phyloP scores from a whole-genome alignment of 108 stramenopile genomes.

The Stephanodiscus triporus region DNA sequence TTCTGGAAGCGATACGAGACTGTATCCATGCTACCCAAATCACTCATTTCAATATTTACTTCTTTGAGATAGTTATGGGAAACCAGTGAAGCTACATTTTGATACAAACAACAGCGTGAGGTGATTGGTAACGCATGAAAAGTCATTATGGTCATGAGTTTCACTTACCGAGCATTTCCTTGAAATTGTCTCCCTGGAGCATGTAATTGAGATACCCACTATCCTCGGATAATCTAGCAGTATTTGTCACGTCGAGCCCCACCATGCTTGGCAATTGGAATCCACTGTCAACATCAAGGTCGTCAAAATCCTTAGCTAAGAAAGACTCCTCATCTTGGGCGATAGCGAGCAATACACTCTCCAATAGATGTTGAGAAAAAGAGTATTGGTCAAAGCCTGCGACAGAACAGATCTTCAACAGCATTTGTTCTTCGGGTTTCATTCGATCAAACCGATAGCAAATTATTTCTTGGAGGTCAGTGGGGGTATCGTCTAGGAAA shows the following conservation, averaged over 20 bases:
- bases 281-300: background rate
- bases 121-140: background rate
- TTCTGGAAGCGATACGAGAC: slow-evolving; percentile 30
- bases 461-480: slow-evolving; percentile 27
- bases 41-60: slow-evolving; percentile 34
- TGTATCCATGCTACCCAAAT: slow-evolving; percentile 33
- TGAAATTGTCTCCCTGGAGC: slow-evolving; percentile 35
- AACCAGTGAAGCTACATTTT: slow-evolving; percentile 21
- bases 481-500: slow-evolving; percentile 21
- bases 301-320: background rate
- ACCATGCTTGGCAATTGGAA: slow-evolving; percentile 7
- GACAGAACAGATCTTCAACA: slow-evolving; percentile 27
- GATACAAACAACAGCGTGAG: background rate
- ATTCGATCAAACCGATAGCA: slow-evolving; percentile 25
- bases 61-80: slow-evolving; percentile 21
- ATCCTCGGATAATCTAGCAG: slow-evolving; percentile 9
- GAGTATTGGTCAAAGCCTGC: slow-evolving; percentile 31
- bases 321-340: background rate
- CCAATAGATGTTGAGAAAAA: slow-evolving; percentile 30
- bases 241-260: slow-evolving; percentile 14
- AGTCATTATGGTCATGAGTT: background rate
- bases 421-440: slow-evolving; percentile 33
- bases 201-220: slow-evolving; percentile 18
- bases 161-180: slow-evolving; percentile 23
- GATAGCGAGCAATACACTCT: slow-evolving; percentile 16